Percentiles rank a stretch among this genome's conserved stretches.
These are phyloP conservation scores for Nicotiana undulata DNA, from an alignment of 257 asterid genomes.

Conservation along the genomic window DNA sequence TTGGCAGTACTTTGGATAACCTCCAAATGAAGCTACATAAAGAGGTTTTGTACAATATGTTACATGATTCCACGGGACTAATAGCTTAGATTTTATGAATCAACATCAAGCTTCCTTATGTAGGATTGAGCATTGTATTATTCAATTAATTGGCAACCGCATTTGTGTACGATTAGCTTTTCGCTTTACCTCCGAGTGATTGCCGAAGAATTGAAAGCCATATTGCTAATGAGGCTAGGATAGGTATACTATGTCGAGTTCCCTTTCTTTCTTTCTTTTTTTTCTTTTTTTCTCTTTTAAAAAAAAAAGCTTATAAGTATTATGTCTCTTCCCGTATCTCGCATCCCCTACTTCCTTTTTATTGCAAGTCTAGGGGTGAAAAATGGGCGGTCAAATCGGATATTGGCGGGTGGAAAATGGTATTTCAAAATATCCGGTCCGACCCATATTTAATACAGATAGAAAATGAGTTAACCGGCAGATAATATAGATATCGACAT, in stretches of 20 bases:
- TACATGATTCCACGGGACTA: not conserved
- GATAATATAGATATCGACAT: no score
- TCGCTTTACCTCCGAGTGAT: not conserved
- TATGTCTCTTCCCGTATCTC: not conserved
- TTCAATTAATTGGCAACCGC: slow-evolving; percentile 3
- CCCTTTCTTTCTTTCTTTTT: not conserved
- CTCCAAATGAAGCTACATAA: slow-evolving; percentile 10
- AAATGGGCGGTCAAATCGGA: no score
- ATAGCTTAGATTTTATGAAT: not conserved
- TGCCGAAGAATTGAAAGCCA: not conserved
- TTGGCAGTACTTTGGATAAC: slow-evolving; percentile 69
- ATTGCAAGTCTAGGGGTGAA: not conserved
- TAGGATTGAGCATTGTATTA: slow-evolving; percentile 1
- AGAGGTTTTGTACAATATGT: slow-evolving; percentile 7
- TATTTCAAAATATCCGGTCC: no score
- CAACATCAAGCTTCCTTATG: not conserved
- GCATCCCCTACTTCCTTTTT: not conserved
- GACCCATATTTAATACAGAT: no score
- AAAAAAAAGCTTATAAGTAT: no score
- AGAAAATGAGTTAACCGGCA: no score
- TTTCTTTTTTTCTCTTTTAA: not conserved
- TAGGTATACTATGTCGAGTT: not conserved
- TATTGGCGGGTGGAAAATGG: no score
- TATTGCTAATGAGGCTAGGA: not conserved
- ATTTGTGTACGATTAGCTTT: not conserved